phyloP scores from a whole-genome alignment of 176 grass and related monocot species.

The Zoysia pacifica region DNA sequence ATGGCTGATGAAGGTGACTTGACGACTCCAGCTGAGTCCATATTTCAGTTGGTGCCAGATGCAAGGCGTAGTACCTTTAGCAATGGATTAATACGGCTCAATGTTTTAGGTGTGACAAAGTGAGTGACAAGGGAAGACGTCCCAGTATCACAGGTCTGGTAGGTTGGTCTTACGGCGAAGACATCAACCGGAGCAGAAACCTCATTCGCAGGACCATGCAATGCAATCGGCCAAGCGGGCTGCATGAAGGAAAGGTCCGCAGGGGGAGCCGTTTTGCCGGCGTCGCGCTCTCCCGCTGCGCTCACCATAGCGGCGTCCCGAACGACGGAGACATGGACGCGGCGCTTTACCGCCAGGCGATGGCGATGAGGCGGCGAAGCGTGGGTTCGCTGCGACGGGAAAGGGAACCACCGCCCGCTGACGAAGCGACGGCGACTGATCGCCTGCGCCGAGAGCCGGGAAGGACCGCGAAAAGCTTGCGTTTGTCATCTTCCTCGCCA shows the following conservation, averaged over 20 bases:
- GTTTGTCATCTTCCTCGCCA: constrained; percentile 32
- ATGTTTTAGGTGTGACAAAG: neutral
- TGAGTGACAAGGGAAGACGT: neutral
- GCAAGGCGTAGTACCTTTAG: neutral
- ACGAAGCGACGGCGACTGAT: neutral
- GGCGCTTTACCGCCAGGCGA: constrained; percentile 1
- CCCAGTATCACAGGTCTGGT: neutral
- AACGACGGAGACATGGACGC: neutral
- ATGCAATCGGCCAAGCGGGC: neutral
- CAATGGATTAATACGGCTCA: neutral
- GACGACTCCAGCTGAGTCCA: neutral
- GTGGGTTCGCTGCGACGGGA: neutral
- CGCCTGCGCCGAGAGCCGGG: neutral
- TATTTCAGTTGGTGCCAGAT: neutral
- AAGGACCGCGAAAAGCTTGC: constrained; percentile 8
- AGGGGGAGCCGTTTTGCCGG: neutral
- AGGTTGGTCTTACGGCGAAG: neutral
- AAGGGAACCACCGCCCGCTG: neutral
- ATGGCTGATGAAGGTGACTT: neutral
- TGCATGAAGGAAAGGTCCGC: neutral
- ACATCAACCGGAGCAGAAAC: neutral
- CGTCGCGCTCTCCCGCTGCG: neutral
- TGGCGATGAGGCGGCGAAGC: constrained; percentile 12
- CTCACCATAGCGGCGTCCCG: neutral
- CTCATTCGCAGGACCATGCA: neutral